phyloP scores from a whole-genome alignment of 768 basidiomycete genomes.

The Mycena leptocephala region DNA sequence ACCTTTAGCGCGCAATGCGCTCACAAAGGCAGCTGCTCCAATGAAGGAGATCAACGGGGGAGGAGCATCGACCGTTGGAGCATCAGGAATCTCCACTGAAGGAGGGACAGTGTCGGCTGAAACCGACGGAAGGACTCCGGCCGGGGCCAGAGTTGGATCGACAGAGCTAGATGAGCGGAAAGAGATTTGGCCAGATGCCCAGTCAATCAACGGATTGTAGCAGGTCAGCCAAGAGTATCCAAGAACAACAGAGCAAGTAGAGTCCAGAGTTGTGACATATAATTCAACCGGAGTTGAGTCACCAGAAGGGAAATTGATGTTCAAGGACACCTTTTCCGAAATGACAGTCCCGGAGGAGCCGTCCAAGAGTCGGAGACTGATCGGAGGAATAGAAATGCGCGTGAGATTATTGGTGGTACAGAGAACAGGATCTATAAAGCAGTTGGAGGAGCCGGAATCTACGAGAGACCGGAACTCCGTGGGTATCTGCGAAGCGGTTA shows the following conservation, averaged over 20 bases:
- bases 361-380: neutral
- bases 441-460: neutral
- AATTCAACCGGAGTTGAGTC: neutral
- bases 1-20: neutral
- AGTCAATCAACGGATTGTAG: conserved; percentile 7
- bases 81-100: neutral
- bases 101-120: neutral
- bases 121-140: neutral
- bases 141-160: neutral
- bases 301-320: neutral
- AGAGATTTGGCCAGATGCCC: neutral
- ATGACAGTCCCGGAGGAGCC: neutral
- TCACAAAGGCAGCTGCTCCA: neutral
- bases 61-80: neutral
- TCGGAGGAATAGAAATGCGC: neutral
- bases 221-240: neutral
- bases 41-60: neutral
- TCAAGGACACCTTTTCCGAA: neutral
- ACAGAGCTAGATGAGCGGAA: neutral
- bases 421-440: neutral
- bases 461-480: neutral
- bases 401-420: conserved; percentile 14
- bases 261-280: neutral
- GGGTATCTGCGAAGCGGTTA: neutral
- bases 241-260: neutral